Evolutionary conservation across 2,329 filamentous ascomycete genomes (phyloP).

Genomic region (Curvularia lunata): DNA sequence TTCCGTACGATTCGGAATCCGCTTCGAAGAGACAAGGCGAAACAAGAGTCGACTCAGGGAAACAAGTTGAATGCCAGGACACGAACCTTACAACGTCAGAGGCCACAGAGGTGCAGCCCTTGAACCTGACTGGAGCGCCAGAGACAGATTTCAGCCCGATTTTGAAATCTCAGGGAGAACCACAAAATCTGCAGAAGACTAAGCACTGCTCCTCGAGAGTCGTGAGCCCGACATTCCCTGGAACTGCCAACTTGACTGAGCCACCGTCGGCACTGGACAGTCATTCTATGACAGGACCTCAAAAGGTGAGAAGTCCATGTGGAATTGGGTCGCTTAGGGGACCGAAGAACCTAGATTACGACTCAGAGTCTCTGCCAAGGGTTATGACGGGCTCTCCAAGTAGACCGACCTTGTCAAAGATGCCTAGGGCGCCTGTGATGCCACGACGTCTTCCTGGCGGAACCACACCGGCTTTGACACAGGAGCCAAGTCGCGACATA

Average conservation of each 20-base stretch:
- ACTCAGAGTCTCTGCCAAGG: conserved; percentile 2
- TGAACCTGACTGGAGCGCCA: not conserved
- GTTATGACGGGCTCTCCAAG: not conserved
- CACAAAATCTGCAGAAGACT: conserved; percentile 9
- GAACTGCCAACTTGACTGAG: conserved; percentile 12
- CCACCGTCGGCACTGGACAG: conserved; percentile 5
- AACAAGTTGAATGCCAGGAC: conserved; percentile 4
- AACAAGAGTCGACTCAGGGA: not conserved
- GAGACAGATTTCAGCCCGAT: conserved; percentile 7
- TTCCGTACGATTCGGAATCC: conserved; percentile 1
- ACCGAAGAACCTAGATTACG: conserved; percentile 4
- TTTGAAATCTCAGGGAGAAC: conserved; percentile 19
- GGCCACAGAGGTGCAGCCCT: not conserved
- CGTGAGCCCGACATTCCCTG: conserved; percentile 6
- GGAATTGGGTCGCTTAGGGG: not conserved
- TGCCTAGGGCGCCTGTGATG: not conserved
- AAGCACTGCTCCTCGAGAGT: conserved; percentile 17
- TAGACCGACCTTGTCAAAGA: not conserved
- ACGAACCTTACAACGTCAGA: not conserved
- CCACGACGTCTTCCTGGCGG: not conserved
- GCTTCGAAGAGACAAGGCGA: not conserved
- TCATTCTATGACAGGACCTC: not conserved
- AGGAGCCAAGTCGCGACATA: not conserved
- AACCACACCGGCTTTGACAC: not conserved
- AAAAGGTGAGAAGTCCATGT: not conserved